A percentile compares a stretch with the other conserved stretches of the same genome.
Evolutionary conservation across 164 flowering plant genomes (phyloP).

Genomic region (Malania oleifera): DNA sequence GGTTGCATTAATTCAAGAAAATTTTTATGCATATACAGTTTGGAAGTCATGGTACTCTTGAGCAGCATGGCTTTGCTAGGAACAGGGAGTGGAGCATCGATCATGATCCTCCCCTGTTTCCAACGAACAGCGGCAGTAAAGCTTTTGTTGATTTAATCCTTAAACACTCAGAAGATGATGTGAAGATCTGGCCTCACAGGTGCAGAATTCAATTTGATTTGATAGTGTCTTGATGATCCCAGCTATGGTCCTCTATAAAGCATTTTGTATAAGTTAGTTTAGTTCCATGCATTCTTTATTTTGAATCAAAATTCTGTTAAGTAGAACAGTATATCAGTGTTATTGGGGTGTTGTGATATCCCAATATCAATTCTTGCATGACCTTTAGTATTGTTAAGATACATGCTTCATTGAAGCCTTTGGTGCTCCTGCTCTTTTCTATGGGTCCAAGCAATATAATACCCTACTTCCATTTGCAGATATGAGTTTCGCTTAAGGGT

Average conservation of each 20-base stretch:
- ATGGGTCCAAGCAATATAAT: not conserved
- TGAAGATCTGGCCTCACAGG: slow-evolving; percentile 39
- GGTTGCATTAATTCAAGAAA: not conserved
- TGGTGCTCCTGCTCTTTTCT: too few relatives aligned
- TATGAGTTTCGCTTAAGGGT: slow-evolving; percentile 79
- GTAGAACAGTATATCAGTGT: too few relatives aligned
- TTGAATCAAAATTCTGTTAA: too few relatives aligned
- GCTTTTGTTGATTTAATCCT: slow-evolving; percentile 34
- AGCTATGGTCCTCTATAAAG: too few relatives aligned
- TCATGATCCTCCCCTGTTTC: slow-evolving; percentile 26
- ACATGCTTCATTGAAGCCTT: too few relatives aligned
- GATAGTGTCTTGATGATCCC: too few relatives aligned
- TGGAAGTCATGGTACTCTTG: slow-evolving; percentile 25
- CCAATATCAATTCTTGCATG: too few relatives aligned
- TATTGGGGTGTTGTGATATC: too few relatives aligned
- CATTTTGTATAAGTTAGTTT: too few relatives aligned
- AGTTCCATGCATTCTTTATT: too few relatives aligned
- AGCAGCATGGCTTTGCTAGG: slow-evolving; percentile 41
- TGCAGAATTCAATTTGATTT: too few relatives aligned
- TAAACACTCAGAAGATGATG: slow-evolving; percentile 28
- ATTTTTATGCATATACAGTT: slow-evolving; percentile 18
- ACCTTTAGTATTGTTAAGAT: too few relatives aligned
- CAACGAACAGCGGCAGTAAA: slow-evolving; percentile 8
- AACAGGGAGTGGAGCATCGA: slow-evolving; percentile 33
- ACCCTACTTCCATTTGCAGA: slow-evolving; percentile 28